Conservation (phyloP, 352 stramenopile genomes). For the Globisporangium rhizosaccharum region DNA sequence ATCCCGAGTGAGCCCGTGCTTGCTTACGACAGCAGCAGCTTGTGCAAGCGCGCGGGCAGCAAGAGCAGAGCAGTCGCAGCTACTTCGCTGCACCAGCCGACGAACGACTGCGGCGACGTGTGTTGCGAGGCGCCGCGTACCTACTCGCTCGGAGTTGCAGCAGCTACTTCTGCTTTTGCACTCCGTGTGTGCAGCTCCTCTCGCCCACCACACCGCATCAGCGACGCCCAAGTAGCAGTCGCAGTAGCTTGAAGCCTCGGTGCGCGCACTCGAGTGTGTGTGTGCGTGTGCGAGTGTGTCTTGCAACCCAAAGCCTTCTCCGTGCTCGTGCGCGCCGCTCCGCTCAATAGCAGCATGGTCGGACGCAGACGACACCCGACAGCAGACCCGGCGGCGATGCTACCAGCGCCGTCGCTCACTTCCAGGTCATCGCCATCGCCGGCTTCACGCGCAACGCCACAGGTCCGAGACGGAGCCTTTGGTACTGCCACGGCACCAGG, state of each 20-base stretch:
- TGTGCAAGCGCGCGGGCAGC: not conserved
- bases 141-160: constrained; percentile 1
- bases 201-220: not conserved
- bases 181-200: not conserved
- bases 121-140: not conserved
- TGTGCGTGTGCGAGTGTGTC: not conserved
- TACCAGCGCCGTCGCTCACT: no score
- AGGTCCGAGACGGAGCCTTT: not conserved
- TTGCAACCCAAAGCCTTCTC: constrained; percentile 7
- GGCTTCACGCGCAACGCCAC: not conserved
- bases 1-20: not conserved
- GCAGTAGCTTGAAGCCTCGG: not conserved
- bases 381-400: not conserved
- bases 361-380: not conserved
- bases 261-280: not conserved
- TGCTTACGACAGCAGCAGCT: not conserved
- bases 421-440: not conserved
- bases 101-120: no score
- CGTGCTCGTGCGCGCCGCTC: not conserved
- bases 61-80: no score
- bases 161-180: constrained; percentile 1
- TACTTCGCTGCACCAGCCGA: not conserved
- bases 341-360: not conserved
- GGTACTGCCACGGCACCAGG: not conserved
- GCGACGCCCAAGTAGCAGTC: not conserved